Evolutionary conservation across 345 rosid species (phyloP), one percentile per base, ranked within the genome.

Genomic region (Euclidium syriacum): DNA sequence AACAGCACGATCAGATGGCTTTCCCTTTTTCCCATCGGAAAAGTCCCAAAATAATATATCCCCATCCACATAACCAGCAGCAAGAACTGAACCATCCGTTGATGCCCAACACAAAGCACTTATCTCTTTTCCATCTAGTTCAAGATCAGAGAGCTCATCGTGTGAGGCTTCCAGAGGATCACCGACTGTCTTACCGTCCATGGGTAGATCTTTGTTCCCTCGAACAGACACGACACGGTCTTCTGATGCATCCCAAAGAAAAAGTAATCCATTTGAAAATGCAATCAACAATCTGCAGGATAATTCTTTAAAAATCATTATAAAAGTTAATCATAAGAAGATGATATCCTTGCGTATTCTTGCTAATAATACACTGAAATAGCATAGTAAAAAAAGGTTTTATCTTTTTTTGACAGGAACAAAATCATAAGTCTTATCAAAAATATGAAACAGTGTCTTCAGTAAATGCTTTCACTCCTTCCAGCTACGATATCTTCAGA

Each of bases 101-200:
- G 95, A 83, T 62, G 91, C 89, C 98, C 98, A 91, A 73, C 98
- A 84, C 47, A 91, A 73, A 64, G 95, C 79, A 77, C 81, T 81
- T 73, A 91, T 88, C 78, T 91, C 90, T 83, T 86, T 91, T 62
- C 80, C 95, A 65, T 55, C 66, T 32, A 47, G 73, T 33, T 78
- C 81, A 58, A 65, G 76, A 64, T 72, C 43, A 47, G 79, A 73
- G 67, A 62, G 66, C 68, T 80, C 69, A 56, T 55, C 61, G 25
- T 29, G 59, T 49, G 71, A 58, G 49, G 62, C 56, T 67, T 75
- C 68, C 33, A 67, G 64, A 62, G 77, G 59, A 65, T 74, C 40
- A 68, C 65, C 73, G 15, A 70, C 73, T 62, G 58, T 59, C 65
- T 61, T 57, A 63, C 73, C 78, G 69, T 81, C 83, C 74, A 77